Percentiles rank a stretch among this genome's conserved stretches.
Evolutionary conservation across 768 basidiomycete species (phyloP).

Genomic region (Lactarius hatsudake): DNA sequence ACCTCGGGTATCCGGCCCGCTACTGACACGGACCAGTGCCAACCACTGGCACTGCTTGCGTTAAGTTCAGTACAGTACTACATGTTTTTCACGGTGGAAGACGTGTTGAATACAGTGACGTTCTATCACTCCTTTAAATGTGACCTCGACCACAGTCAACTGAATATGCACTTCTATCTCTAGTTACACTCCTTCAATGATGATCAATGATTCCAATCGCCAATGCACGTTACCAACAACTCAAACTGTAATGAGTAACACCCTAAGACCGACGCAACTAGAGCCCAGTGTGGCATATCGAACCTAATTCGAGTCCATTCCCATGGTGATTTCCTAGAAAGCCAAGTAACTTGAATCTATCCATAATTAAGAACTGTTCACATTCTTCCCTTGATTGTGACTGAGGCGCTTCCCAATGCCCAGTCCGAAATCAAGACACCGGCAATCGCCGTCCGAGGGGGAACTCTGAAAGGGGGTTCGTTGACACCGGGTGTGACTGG

Average conservation of each 20-base stretch:
- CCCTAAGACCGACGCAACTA: constrained; percentile 1
- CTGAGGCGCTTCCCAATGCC: constrained; percentile 55
- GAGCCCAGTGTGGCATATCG: not conserved
- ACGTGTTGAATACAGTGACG: not conserved
- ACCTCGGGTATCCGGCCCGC: constrained; percentile 10
- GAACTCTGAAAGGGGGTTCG: constrained; percentile 65
- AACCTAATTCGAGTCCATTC: not conserved
- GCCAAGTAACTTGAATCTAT: not conserved
- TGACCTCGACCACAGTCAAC: not conserved
- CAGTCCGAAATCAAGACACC: constrained; percentile 85
- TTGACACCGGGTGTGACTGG: constrained; percentile 26
- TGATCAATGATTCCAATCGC: not conserved
- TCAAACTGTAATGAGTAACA: not conserved
- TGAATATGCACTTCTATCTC: not conserved
- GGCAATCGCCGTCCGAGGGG: constrained; percentile 73
- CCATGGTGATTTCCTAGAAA: not conserved
- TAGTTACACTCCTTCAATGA: not conserved
- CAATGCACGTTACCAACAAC: not conserved
- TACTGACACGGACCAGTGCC: not conserved
- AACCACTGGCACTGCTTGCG: too few species aligned
- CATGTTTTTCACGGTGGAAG: not conserved
- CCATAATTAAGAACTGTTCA: not conserved
- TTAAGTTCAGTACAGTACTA: not conserved
- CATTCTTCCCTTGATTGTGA: constrained; percentile 18
- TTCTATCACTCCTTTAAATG: not conserved